Evolutionary conservation across 768 basidiomycete species (phyloP).

Genomic region (Vishniacozyma victoriae): DNA sequence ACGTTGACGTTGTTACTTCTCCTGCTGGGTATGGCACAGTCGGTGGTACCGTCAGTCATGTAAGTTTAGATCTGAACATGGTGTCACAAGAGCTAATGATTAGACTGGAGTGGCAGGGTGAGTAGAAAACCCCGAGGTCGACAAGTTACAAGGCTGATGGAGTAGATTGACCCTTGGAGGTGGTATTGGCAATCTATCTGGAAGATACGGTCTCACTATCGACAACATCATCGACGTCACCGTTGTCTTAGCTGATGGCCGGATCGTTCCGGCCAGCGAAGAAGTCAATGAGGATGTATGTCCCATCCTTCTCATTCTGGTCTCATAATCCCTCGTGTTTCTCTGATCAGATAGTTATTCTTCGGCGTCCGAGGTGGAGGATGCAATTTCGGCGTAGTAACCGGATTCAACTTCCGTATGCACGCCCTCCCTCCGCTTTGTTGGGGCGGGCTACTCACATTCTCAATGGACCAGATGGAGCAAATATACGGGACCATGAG

Average conservation of each 20-base stretch:
- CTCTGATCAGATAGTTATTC: constrained; percentile 29
- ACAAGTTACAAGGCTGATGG: too few species aligned
- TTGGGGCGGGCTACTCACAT: too few species aligned
- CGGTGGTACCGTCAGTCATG: constrained; percentile 36
- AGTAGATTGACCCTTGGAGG: constrained; percentile 53
- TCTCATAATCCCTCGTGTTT: too few species aligned
- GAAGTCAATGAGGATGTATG: too few species aligned
- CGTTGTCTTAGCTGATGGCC: constrained; percentile 25
- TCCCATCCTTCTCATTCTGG: too few species aligned
- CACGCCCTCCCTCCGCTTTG: too few species aligned
- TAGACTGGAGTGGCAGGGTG: constrained; percentile 12
- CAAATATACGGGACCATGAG: too few species aligned
- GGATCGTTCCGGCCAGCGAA: too few species aligned
- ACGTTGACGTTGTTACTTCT: constrained; percentile 52
- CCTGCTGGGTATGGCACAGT: constrained; percentile 54
- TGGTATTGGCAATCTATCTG: constrained; percentile 55
- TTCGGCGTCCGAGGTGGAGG: constrained; percentile 37
- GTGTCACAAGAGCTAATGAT: background rate
- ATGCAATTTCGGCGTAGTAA: constrained; percentile 49
- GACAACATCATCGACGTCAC: constrained; percentile 38
- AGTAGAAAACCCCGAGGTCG: too few species aligned
- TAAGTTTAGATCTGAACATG: constrained; percentile 3
- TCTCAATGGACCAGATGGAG: too few species aligned
- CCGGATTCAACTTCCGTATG: constrained; percentile 48
- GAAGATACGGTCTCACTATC: constrained; percentile 30